A percentile compares a stretch with the other conserved stretches of the same genome.
Conservation (phyloP, 768 basidiomycete species). For the Lenzites betulinus region DNA sequence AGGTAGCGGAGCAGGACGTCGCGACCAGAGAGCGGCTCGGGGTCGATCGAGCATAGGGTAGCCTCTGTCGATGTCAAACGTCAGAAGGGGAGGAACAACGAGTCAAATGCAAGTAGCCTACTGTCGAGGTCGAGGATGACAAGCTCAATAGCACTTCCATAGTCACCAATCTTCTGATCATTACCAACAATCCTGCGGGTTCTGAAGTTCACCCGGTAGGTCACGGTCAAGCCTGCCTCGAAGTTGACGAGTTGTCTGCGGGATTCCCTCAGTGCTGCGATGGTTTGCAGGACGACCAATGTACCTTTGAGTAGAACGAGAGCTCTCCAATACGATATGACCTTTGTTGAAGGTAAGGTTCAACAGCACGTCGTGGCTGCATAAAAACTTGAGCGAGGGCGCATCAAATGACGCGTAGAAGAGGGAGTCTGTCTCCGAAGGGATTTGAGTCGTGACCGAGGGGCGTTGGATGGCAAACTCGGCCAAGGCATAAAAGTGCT, state of each 20-base stretch:
- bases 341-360: slow-evolving; percentile 29
- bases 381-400: slow-evolving; percentile 35
- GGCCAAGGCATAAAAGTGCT: slow-evolving; percentile 24
- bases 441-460: slow-evolving; percentile 4
- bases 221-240: slow-evolving; percentile 1
- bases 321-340: slow-evolving; percentile 28
- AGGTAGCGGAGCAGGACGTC: slow-evolving; percentile 8
- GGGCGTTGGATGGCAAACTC: slow-evolving; percentile 18
- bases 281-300: neutral
- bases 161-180: slow-evolving; percentile 27
- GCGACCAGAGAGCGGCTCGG: slow-evolving; percentile 17
- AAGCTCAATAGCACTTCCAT: slow-evolving; percentile 23
- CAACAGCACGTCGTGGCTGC: slow-evolving; percentile 36
- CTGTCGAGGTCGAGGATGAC: slow-evolving; percentile 24
- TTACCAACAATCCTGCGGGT: slow-evolving; percentile 24
- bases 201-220: slow-evolving; percentile 29
- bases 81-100: neutral
- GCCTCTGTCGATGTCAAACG: neutral
- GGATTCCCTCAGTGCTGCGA: neutral
- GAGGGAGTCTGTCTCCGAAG: neutral
- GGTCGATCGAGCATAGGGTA: neutral
- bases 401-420: slow-evolving; percentile 26
- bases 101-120: neutral
- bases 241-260: neutral
- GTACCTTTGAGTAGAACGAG: slow-evolving; percentile 1